Conservation (phyloP, 1,139 yeast species). For the Cylindricascospora bacillispora region DNA sequence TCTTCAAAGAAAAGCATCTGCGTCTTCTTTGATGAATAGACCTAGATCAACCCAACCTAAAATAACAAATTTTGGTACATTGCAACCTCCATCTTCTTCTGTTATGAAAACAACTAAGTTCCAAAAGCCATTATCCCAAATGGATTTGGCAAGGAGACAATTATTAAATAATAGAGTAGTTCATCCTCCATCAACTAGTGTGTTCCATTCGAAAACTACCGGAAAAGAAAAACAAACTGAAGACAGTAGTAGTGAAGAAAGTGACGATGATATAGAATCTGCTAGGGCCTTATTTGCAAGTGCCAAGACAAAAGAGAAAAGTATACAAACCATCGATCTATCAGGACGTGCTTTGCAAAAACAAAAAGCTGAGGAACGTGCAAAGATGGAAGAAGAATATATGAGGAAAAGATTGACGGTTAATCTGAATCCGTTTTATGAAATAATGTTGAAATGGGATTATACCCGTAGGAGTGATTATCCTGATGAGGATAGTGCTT, state of each 20-base stretch:
- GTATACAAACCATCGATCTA: constrained; percentile 25
- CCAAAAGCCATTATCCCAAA: constrained; percentile 27
- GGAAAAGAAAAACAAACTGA: constrained; percentile 8
- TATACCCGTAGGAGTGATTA: constrained; percentile 43
- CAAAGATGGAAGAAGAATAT: constrained; percentile 56
- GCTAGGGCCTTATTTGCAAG: constrained; percentile 27
- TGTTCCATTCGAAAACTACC: constrained; percentile 40
- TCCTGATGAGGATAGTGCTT: constrained; percentile 38
- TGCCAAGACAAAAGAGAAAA: constrained; percentile 18
- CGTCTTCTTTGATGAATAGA: constrained; percentile 20
- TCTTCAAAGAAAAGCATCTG: constrained; percentile 19
- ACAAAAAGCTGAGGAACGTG: constrained; percentile 25
- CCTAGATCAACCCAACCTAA: constrained; percentile 33
- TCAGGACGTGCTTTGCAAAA: constrained; percentile 20
- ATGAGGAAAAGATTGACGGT: constrained; percentile 75
- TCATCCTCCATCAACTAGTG: constrained; percentile 71
- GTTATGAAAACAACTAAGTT: constrained; percentile 32
- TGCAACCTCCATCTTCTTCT: constrained; percentile 27
- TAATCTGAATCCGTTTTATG: constrained; percentile 63
- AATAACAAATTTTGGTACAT: constrained; percentile 34
- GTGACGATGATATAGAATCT: constrained; percentile 25
- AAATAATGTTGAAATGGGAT: constrained; percentile 64
- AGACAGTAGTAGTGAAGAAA: constrained; percentile 26
- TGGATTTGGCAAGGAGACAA: constrained; percentile 29
- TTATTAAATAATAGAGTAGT: constrained; percentile 23